Percentiles rank a stretch among this genome's conserved stretches.
Conservation (phyloP, 495 filamentous ascomycete species). For the Daldinia childiae region DNA sequence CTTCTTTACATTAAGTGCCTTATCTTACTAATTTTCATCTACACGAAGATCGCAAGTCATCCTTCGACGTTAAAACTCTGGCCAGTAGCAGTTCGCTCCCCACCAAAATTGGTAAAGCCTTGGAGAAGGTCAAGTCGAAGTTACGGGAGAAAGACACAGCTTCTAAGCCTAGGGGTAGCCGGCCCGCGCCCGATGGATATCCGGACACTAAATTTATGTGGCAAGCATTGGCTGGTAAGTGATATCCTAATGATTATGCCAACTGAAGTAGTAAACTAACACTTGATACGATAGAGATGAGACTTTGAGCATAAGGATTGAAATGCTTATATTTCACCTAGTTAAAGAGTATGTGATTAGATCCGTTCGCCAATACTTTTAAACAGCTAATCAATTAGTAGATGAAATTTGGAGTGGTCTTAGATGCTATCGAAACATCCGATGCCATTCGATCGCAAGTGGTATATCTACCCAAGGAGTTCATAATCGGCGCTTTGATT, state of each 20-base stretch:
- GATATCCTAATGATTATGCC: neutral
- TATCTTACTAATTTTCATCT: conserved; percentile 5
- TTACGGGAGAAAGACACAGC: conserved; percentile 6
- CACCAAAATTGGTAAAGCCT: conserved; percentile 24
- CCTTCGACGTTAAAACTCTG: conserved; percentile 5
- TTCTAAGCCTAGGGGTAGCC: conserved; percentile 3
- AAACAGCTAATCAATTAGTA: neutral
- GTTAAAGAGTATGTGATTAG: neutral
- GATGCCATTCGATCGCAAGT: too few relatives aligned
- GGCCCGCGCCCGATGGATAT: conserved; percentile 1
- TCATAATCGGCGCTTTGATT: neutral
- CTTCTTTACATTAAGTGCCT: neutral
- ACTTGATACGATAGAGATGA: conserved; percentile 12
- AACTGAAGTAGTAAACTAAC: neutral
- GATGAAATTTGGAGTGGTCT: neutral
- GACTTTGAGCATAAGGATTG: conserved; percentile 1
- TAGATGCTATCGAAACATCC: neutral
- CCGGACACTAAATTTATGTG: conserved; percentile 33
- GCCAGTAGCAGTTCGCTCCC: conserved; percentile 16
- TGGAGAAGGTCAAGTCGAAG: conserved; percentile 31
- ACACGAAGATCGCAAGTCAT: conserved; percentile 9
- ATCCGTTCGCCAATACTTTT: neutral
- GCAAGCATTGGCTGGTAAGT: conserved; percentile 32
- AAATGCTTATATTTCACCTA: neutral
- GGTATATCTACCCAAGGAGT: too few relatives aligned